phyloP scores from a whole-genome alignment of 2,329 filamentous ascomycete species.

The Cercospora brassicicola region DNA sequence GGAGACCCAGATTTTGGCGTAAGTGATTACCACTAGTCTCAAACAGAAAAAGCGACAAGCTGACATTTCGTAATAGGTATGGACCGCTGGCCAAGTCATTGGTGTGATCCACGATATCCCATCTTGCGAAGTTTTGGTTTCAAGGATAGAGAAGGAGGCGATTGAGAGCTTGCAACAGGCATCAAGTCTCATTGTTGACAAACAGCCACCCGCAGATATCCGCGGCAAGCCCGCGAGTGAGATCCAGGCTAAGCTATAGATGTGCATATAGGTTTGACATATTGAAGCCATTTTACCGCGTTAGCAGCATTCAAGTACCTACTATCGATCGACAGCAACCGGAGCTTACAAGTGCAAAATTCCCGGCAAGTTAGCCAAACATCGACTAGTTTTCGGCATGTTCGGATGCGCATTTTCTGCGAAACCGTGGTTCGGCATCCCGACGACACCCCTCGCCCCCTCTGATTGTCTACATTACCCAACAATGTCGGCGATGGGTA shows the following conservation, averaged over 20 bases:
- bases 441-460: background rate
- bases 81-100: slow-evolving; percentile 96
- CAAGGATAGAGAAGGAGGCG: slow-evolving; percentile 50
- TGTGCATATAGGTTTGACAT: slow-evolving; percentile 2
- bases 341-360: background rate
- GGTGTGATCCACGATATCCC: slow-evolving; percentile 55
- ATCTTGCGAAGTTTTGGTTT: slow-evolving; percentile 49
- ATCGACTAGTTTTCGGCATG: background rate
- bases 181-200: slow-evolving; percentile 43
- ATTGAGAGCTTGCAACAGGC: slow-evolving; percentile 45
- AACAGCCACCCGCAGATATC: slow-evolving; percentile 38
- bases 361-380: background rate
- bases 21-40: too few relatives aligned
- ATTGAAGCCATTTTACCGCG: background rate
- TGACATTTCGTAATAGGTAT: slow-evolving; percentile 60
- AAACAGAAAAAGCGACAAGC: too few relatives aligned
- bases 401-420: background rate
- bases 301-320: background rate
- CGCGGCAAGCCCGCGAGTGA: slow-evolving; percentile 33
- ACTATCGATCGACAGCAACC: background rate
- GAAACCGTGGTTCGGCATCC: background rate
- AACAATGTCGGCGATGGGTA: background rate
- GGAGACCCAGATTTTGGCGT: slow-evolving; percentile 89
- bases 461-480: background rate
- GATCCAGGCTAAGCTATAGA: slow-evolving; percentile 30